These are phyloP conservation scores for Obelidium mucronatum DNA, from an alignment of 192 early-diverging fungal genomes.

Conservation along the genomic window DNA sequence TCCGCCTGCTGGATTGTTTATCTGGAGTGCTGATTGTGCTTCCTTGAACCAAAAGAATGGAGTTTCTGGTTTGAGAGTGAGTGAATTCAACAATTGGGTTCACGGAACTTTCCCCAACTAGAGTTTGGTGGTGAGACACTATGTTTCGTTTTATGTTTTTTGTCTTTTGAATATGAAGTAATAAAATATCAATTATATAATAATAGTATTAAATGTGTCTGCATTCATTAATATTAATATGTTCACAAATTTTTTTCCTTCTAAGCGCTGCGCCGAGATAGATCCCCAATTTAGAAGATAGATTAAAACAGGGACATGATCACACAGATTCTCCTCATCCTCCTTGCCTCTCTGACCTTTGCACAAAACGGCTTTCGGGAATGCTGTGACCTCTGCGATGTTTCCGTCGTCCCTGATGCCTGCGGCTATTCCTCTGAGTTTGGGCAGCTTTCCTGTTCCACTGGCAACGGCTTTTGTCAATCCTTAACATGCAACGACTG, in stretches of 20 bases:
- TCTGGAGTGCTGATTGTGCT: neutral
- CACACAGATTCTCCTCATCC: neutral
- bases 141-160: neutral
- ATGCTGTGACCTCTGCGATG: neutral
- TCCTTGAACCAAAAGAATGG: neutral
- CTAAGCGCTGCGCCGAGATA: too few species aligned
- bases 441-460: neutral
- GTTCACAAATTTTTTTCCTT: too few species aligned
- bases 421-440: neutral
- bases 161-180: too few species aligned
- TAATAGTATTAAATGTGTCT: too few species aligned
- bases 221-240: too few species aligned
- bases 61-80: neutral
- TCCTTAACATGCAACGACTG: neutral
- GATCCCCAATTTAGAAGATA: too few species aligned
- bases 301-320: too few species aligned
- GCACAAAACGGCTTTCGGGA: too few species aligned
- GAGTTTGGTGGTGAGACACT: neutral
- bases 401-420: neutral
- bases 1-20: neutral
- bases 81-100: neutral
- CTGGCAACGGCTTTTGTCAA: neutral
- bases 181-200: too few species aligned
- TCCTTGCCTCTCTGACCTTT: neutral
- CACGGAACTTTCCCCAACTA: neutral